Percentiles rank a stretch among this genome's conserved stretches.
These are phyloP conservation scores for Rhizopus delemar DNA, from an alignment of 371 early-diverging fungal species.

Conservation along the genomic window DNA sequence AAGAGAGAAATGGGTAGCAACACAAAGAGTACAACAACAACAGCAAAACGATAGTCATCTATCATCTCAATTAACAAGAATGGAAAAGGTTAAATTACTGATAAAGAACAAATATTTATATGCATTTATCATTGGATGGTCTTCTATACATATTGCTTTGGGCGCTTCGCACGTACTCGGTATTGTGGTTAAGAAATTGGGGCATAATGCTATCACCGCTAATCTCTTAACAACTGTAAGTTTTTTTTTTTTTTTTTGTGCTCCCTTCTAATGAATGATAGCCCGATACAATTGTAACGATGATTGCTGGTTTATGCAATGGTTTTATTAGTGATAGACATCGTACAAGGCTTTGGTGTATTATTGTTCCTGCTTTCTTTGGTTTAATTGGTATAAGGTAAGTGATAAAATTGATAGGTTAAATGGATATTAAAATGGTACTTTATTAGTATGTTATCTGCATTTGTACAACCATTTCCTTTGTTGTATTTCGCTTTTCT, in stretches of 20 bases:
- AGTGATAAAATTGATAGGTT: not conserved
- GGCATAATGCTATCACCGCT: slow-evolving; percentile 51
- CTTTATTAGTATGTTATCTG: slow-evolving; percentile 28
- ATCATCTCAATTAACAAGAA: not conserved
- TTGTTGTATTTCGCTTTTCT: slow-evolving; percentile 41
- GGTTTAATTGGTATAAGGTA: slow-evolving; percentile 38
- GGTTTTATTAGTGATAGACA: slow-evolving; percentile 46
- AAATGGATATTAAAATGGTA: slow-evolving; percentile 19
- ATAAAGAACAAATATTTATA: slow-evolving; percentile 41
- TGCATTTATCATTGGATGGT: slow-evolving; percentile 44
- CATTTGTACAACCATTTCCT: slow-evolving; percentile 50
- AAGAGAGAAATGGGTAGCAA: slow-evolving; percentile 33
- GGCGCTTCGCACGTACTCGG: slow-evolving; percentile 46
- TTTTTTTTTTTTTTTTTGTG: not conserved
- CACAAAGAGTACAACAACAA: slow-evolving; percentile 19
- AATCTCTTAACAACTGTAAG: slow-evolving; percentile 51
- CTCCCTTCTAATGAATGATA: slow-evolving; percentile 5
- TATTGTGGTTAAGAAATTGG: slow-evolving; percentile 46
- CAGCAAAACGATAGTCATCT: not conserved
- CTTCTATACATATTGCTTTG: slow-evolving; percentile 34
- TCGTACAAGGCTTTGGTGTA: slow-evolving; percentile 42
- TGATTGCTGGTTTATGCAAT: slow-evolving; percentile 39
- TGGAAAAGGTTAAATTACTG: slow-evolving; percentile 15
- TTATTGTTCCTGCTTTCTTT: slow-evolving; percentile 33
- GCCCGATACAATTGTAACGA: slow-evolving; percentile 49